Percentiles rank a stretch among this genome's conserved stretches.
Conservation (phyloP, 805 yeast species). For the Vanderwaltozyma verrucispora region DNA sequence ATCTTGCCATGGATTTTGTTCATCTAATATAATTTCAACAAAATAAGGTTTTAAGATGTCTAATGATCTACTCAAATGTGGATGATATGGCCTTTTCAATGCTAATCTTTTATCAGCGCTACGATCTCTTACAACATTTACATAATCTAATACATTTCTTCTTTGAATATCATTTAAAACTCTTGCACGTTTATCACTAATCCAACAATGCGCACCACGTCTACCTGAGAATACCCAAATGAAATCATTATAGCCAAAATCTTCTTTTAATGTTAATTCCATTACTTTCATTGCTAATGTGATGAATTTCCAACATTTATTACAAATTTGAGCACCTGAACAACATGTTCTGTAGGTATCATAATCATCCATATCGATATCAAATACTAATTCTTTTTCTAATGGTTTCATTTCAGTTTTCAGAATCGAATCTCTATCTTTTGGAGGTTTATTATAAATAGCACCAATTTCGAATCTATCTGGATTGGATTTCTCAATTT, state of each 20-base stretch:
- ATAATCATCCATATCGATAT: conserved; percentile 96
- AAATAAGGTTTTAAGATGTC: conserved; percentile 56
- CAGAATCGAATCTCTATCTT: conserved; percentile 65
- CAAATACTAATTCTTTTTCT: conserved; percentile 83
- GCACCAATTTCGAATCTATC: conserved; percentile 95
- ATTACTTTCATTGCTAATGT: conserved; percentile 72
- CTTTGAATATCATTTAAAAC: conserved; percentile 61
- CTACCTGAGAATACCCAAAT: conserved; percentile 97
- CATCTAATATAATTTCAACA: conserved; percentile 52
- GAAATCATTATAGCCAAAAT: conserved; percentile 79
- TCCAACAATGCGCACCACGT: conserved; percentile 99
- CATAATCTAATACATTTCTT: conserved; percentile 70
- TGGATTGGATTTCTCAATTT: conserved; percentile 67
- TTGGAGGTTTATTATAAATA: conserved; percentile 79
- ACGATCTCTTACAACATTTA: conserved; percentile 60
- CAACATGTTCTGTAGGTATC: conserved; percentile 93
- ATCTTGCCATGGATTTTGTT: conserved; percentile 80
- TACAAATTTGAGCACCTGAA: conserved; percentile 71
- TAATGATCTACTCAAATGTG: conserved; percentile 69
- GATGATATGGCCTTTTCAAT: conserved; percentile 77
- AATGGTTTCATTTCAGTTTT: conserved; percentile 71
- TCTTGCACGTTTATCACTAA: conserved; percentile 79
- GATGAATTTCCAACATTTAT: conserved; percentile 88
- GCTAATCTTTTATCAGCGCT: conserved; percentile 37
- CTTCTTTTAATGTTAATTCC: conserved; percentile 63